These are phyloP conservation scores for Globisporangium iwayamae DNA, from an alignment of 352 stramenopile species.

Conservation along the genomic window DNA sequence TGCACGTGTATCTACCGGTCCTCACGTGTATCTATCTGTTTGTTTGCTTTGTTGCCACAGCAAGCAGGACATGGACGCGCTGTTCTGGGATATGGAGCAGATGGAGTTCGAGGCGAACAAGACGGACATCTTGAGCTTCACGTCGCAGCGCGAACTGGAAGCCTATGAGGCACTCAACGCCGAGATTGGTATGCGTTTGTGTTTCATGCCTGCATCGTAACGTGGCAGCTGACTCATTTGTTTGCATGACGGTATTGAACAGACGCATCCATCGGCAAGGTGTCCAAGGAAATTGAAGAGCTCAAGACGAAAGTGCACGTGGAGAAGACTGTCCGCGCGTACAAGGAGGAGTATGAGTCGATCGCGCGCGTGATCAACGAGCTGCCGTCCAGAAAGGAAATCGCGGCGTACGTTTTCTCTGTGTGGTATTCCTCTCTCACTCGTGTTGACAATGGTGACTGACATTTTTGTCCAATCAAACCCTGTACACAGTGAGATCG, in stretches of 20 bases:
- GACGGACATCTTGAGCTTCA: conserved; percentile 78
- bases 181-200: conserved; percentile 48
- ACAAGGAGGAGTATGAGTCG: conserved; percentile 89
- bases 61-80: conserved; percentile 64
- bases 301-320: conserved; percentile 74
- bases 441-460: background rate
- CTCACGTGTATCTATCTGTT: background rate
- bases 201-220: background rate
- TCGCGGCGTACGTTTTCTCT: conserved; percentile 36
- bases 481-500: conserved; percentile 35
- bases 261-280: conserved; percentile 66
- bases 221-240: background rate
- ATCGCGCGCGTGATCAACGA: conserved; percentile 82
- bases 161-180: conserved; percentile 77
- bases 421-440: background rate
- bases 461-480: background rate
- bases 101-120: conserved; percentile 83
- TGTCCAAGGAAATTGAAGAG: conserved; percentile 67
- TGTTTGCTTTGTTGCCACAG: conserved; percentile 16
- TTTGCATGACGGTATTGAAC: background rate
- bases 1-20: background rate
- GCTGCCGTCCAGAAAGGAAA: conserved; percentile 59
- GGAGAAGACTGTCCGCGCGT: conserved; percentile 71
- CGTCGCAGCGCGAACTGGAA: conserved; percentile 75
- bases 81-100: conserved; percentile 87